phyloP scores from a whole-genome alignment of 176 grass and related monocot genomes.

The Typha latifolia region DNA sequence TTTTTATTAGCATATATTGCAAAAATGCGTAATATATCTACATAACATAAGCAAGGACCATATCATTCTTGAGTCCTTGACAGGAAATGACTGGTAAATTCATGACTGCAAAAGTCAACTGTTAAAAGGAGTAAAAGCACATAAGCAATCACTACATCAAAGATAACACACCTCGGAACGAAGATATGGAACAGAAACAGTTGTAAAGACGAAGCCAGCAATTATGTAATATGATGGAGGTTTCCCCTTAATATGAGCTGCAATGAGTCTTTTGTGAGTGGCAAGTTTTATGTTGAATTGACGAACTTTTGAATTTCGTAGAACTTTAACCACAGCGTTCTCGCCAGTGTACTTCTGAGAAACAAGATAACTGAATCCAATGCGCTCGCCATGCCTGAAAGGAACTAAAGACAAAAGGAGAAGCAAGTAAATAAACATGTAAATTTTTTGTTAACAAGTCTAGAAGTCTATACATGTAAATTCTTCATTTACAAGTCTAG shows the following conservation, averaged over 20 bases:
- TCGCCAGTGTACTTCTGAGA: constrained; percentile 97
- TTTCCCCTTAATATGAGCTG: constrained; percentile 81
- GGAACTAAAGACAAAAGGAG: constrained; percentile 48
- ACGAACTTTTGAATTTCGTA: constrained; percentile 60
- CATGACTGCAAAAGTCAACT: neutral
- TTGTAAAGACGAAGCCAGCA: constrained; percentile 89
- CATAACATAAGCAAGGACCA: neutral
- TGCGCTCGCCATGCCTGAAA: constrained; percentile 97
- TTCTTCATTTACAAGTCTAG: too few relatives aligned
- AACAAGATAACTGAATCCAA: constrained; percentile 96
- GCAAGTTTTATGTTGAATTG: constrained; percentile 84
- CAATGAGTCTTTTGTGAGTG: constrained; percentile 84
- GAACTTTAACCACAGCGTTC: constrained; percentile 71
- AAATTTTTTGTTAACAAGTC: neutral
- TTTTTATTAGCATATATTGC: too few relatives aligned
- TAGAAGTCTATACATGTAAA: neutral
- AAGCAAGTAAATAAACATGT: constrained; percentile 20
- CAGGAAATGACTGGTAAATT: neutral
- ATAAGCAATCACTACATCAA: neutral
- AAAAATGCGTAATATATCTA: neutral
- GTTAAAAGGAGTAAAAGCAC: neutral
- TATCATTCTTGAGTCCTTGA: neutral
- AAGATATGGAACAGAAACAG: constrained; percentile 83
- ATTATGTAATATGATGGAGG: constrained; percentile 96
- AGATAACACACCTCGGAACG: constrained; percentile 74